Evolutionary conservation across 2,329 filamentous ascomycete genomes (phyloP).

Genomic region (Didymosphaeria variabile): DNA sequence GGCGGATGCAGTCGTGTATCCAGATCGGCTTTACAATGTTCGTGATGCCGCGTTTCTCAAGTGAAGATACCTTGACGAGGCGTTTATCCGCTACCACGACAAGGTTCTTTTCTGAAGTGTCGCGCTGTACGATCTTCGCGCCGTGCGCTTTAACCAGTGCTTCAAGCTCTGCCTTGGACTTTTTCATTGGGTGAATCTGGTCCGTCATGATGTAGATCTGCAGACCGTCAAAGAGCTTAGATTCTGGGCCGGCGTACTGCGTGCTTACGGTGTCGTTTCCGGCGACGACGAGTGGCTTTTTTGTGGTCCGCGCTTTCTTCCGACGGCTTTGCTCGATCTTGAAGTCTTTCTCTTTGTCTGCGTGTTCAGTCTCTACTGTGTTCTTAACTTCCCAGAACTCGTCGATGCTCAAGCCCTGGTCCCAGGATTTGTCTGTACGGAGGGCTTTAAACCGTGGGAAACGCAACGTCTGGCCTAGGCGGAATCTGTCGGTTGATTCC

Average conservation of each 20-base stretch:
- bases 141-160: constrained; percentile 83
- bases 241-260: constrained; percentile 66
- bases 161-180: constrained; percentile 81
- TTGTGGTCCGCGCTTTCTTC: constrained; percentile 66
- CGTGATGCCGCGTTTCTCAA: constrained; percentile 75
- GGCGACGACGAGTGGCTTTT: constrained; percentile 77
- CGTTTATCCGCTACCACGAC: constrained; percentile 82
- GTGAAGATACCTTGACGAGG: constrained; percentile 80
- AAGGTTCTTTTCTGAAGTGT: constrained; percentile 68
- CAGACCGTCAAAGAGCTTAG: constrained; percentile 76
- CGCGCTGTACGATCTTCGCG: constrained; percentile 78
- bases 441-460: constrained; percentile 90
- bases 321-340: constrained; percentile 74
- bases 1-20: constrained; percentile 81
- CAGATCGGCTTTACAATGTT: constrained; percentile 83
- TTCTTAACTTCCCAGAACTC: constrained; percentile 78
- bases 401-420: constrained; percentile 77
- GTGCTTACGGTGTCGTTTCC: constrained; percentile 65
- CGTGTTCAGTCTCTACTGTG: constrained; percentile 73
- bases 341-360: constrained; percentile 74
- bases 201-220: constrained; percentile 88
- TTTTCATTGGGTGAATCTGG: constrained; percentile 73
- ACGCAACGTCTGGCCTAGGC: constrained; percentile 77
- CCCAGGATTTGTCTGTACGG: constrained; percentile 85
- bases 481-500: constrained; percentile 78